Base-by-base conservation (phyloP, 768 basidiomycete species). In the Mycena leptocephala region DNA sequence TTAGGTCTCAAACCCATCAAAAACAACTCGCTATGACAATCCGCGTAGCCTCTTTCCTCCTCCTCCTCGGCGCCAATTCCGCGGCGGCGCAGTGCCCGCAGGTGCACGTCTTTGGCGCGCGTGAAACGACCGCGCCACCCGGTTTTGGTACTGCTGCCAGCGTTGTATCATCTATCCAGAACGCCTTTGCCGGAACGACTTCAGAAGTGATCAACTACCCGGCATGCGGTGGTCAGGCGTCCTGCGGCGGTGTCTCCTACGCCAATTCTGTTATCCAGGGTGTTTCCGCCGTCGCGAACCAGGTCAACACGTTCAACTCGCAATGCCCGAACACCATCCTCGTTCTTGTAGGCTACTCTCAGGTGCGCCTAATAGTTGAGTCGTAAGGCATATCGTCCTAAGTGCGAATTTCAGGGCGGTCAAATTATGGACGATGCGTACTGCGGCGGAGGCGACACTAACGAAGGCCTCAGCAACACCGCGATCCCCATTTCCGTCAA, bases 71-170 rank as follows among this genome's bases (percentile, higher is more conserved):
- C 24, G 75, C 72, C 11, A 48, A 72, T 11, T 33, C 78, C 32
- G 77, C 64, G 1, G 71, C 77, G 22, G 79, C 77, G 1, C 77
- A 79, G 41, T 85, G 84, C 79, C 83, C 84, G 9, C 64, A 82
- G 48, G 82, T 85, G 46, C 84, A 85, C 72, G 78, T 85, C 72
- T 85, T 85, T 48, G 84, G 84, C 71, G 84, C 84, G 37, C 83
- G 84, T 48, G 84, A 85, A 68, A 85, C 83, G 20, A 85, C 83
- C 22, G 84, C 70, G 16, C 80, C 82, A 18, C 76, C 83, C 6
- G 84, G 84, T 16, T 85, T 81, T 74, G 84, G 84, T 20, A 83
- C 82, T n/a, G 77, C 84, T 11, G 79, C 77, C 26, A 71, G 78
- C 56, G 83, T 85, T 33, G 83, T 84, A 51, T 71, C 79, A 53